phyloP scores from a whole-genome alignment of 139 green algal genomes.

The Tetradesmus lagerheimii region DNA sequence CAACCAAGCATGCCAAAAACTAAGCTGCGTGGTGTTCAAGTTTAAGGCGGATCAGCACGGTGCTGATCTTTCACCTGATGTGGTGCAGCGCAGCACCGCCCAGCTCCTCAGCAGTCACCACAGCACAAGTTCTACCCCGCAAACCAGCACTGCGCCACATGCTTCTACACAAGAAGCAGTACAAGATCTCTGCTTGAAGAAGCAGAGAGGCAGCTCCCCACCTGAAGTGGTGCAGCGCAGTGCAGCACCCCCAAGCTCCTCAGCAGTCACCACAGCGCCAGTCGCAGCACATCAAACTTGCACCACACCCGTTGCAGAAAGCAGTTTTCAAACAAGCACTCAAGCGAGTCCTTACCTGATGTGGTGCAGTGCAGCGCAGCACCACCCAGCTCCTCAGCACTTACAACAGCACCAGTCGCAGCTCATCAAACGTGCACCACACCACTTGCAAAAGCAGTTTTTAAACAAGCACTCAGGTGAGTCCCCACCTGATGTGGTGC shows the following conservation, averaged over 20 bases:
- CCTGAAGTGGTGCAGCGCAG: slow-evolving; percentile 88
- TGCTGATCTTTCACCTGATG: too few species aligned
- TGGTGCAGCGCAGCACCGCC: slow-evolving; percentile 92
- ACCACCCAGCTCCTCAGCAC: slow-evolving; percentile 91
- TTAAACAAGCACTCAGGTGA: not conserved
- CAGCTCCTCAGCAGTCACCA: slow-evolving; percentile 92
- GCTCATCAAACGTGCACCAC: too few species aligned
- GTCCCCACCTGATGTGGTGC: slow-evolving; percentile 69
- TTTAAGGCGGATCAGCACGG: too few species aligned
- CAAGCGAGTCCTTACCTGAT: slow-evolving; percentile 61
- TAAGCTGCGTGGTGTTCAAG: too few species aligned
- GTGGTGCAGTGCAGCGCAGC: slow-evolving; percentile 88
- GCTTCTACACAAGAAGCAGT: too few species aligned
- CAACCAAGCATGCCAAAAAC: too few species aligned
- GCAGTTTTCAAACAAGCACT: not conserved
- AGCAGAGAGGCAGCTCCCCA: not conserved
- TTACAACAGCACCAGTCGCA: slow-evolving; percentile 92
- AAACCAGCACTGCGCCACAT: too few species aligned
- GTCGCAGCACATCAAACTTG: slow-evolving; percentile 91
- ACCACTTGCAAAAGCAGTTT: too few species aligned
- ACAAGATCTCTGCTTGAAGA: too few species aligned
- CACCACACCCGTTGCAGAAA: too few species aligned
- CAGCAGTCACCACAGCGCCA: slow-evolving; percentile 90
- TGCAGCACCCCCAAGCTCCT: slow-evolving; percentile 91
- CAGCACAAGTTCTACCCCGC: slow-evolving; percentile 91